Evolutionary conservation across 1,139 yeast species (phyloP).

Genomic region (Candida albicans): DNA sequence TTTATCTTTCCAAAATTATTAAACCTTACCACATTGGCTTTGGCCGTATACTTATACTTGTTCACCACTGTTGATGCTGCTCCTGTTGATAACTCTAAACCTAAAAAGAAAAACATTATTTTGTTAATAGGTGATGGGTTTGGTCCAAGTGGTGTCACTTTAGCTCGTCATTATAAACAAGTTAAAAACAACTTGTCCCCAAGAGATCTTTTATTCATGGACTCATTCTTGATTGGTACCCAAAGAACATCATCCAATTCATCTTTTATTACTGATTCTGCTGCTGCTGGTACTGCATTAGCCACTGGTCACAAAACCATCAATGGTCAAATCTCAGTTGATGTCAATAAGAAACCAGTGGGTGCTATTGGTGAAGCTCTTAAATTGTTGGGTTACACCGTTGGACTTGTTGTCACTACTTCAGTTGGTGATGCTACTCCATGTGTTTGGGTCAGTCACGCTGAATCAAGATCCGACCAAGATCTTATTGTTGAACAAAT

Average conservation of each 20-base stretch:
- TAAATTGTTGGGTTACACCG: conserved; percentile 69
- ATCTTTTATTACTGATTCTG: conserved; percentile 81
- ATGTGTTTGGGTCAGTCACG: conserved; percentile 80
- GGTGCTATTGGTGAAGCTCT: conserved; percentile 86
- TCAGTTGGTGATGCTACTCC: conserved; percentile 77
- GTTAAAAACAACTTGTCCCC: conserved; percentile 41
- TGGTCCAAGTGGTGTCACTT: conserved; percentile 79
- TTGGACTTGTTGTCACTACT: conserved; percentile 88
- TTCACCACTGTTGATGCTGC: conserved; percentile 11
- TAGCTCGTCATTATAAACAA: conserved; percentile 68
- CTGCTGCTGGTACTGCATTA: conserved; percentile 94
- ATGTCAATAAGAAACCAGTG: conserved; percentile 60
- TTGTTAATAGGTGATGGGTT: conserved; percentile 90
- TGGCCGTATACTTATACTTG: conserved; percentile 13
- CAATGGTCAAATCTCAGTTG: conserved; percentile 86
- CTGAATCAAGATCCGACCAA: conserved; percentile 65
- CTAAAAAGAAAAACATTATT: conserved; percentile 56
- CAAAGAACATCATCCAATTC: conserved; percentile 75
- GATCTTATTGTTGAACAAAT: conserved; percentile 83
- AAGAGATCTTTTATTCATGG: conserved; percentile 59
- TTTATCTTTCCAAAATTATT: conserved; percentile 13
- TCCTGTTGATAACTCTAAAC: conserved; percentile 13
- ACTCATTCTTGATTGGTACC: conserved; percentile 68
- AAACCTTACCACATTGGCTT: conserved; percentile 10
- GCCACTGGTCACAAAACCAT: conserved; percentile 75